phyloP scores from a whole-genome alignment of 495 filamentous ascomycete species.

The Evernia prunastri region DNA sequence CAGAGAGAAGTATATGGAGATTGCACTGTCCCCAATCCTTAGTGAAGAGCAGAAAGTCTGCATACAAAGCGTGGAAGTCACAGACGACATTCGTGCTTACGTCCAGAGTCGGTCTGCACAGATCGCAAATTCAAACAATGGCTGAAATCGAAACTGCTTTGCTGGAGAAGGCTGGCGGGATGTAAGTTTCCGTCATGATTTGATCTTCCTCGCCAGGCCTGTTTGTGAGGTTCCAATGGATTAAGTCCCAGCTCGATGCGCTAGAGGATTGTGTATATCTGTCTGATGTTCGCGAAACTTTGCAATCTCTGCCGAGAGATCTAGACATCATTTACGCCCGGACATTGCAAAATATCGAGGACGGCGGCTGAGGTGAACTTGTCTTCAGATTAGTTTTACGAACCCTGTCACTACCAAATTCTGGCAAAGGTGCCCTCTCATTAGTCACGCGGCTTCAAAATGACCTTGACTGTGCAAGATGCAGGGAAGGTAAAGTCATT shows the following conservation, averaged over 20 bases:
- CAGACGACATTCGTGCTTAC: slow-evolving; percentile 29
- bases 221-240: slow-evolving; percentile 35
- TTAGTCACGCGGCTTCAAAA: no score
- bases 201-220: background rate
- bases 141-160: slow-evolving; percentile 26
- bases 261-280: slow-evolving; percentile 27
- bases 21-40: background rate
- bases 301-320: slow-evolving; percentile 32
- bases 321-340: slow-evolving; percentile 36
- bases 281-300: slow-evolving; percentile 29
- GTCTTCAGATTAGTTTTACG: slow-evolving; percentile 31
- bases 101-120: slow-evolving; percentile 12
- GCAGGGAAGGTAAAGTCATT: no score
- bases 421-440: no score
- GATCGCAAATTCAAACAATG: slow-evolving; percentile 18
- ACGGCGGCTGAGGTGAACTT: slow-evolving; percentile 23
- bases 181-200: slow-evolving; percentile 30
- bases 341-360: slow-evolving; percentile 30
- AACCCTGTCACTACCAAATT: no score
- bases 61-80: slow-evolving; percentile 19
- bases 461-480: no score
- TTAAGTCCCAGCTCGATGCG: slow-evolving; percentile 35
- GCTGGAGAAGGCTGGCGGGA: slow-evolving; percentile 31
- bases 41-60: background rate
- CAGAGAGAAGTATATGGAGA: slow-evolving; percentile 29